A percentile compares a stretch with the other conserved stretches of the same genome.
These are phyloP conservation scores for Fusarium sp. DNA, from an alignment of 2,329 filamentous ascomycete genomes.

Conservation along the genomic window DNA sequence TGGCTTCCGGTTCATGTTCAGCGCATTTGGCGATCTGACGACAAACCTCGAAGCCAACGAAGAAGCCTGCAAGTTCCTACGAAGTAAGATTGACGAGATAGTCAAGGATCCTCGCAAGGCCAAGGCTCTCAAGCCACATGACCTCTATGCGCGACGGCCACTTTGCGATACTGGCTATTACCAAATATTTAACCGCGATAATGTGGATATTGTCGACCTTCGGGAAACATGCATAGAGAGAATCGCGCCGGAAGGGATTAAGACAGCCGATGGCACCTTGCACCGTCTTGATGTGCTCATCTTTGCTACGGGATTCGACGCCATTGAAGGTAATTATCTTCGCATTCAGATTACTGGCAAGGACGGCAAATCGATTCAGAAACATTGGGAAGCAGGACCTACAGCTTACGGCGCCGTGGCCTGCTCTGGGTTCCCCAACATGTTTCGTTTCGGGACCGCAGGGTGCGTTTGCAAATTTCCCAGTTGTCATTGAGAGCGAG, in stretches of 20 bases:
- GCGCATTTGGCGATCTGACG: slow-evolving; percentile 30
- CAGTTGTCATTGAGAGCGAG: slow-evolving; percentile 10
- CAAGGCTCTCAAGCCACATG: slow-evolving; percentile 24
- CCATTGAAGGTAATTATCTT: neutral
- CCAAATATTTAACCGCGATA: neutral
- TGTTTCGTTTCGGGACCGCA: slow-evolving; percentile 12
- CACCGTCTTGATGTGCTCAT: slow-evolving; percentile 52
- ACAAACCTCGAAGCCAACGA: slow-evolving; percentile 41
- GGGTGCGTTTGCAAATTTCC: slow-evolving; percentile 16
- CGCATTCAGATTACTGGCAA: neutral
- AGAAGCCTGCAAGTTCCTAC: slow-evolving; percentile 39
- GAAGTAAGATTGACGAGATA: slow-evolving; percentile 38
- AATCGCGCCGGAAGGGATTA: slow-evolving; percentile 52
- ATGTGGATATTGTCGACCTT: neutral
- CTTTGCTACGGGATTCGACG: slow-evolving; percentile 30
- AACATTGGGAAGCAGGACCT: neutral
- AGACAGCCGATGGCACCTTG: slow-evolving; percentile 47
- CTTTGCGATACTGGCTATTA: neutral
- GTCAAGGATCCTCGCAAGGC: slow-evolving; percentile 40
- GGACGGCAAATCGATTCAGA: neutral
- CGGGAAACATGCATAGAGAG: slow-evolving; percentile 20
- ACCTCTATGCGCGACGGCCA: slow-evolving; percentile 31
- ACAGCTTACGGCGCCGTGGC: neutral
- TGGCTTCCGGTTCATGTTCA: slow-evolving; percentile 49
- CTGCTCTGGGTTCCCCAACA: neutral